Conservation (phyloP, 192 early-diverging fungal genomes). For the Haplosporangium gracile region DNA sequence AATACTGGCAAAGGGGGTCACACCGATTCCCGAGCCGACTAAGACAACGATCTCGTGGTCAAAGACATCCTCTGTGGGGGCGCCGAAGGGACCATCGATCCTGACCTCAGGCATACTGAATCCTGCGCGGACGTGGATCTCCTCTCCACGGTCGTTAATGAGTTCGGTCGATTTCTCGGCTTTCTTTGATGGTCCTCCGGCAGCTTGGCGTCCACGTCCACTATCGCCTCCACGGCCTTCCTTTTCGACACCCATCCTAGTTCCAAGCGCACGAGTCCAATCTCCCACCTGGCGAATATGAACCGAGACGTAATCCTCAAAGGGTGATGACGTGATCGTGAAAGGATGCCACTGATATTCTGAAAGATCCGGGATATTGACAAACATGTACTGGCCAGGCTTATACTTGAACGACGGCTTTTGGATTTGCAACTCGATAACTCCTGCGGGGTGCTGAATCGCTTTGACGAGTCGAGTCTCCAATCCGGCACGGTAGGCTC, state of each 20-base stretch:
- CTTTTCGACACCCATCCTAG: slow-evolving; percentile 55
- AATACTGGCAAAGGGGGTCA: slow-evolving; percentile 81
- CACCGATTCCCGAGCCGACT: slow-evolving; percentile 82
- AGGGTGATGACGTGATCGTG: slow-evolving; percentile 64
- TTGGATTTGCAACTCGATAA: slow-evolving; percentile 76
- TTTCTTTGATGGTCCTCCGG: slow-evolving; percentile 4
- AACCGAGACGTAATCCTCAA: slow-evolving; percentile 60
- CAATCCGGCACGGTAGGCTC: slow-evolving; percentile 64
- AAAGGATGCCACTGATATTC: slow-evolving; percentile 84
- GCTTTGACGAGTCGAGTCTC: slow-evolving; percentile 74
- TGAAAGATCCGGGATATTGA: slow-evolving; percentile 77
- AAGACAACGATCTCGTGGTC: slow-evolving; percentile 76
- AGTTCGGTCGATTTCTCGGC: slow-evolving; percentile 41
- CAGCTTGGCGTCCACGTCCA: neutral
- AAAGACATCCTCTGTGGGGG: slow-evolving; percentile 83
- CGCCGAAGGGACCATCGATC: slow-evolving; percentile 88
- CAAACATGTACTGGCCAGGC: slow-evolving; percentile 81
- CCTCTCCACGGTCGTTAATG: slow-evolving; percentile 48
- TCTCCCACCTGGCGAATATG: slow-evolving; percentile 62
- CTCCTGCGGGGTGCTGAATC: slow-evolving; percentile 79
- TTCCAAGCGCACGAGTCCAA: slow-evolving; percentile 54
- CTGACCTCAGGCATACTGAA: slow-evolving; percentile 68
- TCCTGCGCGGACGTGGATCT: slow-evolving; percentile 43
- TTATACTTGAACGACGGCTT: slow-evolving; percentile 65
- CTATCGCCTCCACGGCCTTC: slow-evolving; percentile 22